Percentiles rank a stretch among this genome's conserved stretches.
Evolutionary conservation across 768 basidiomycete genomes (phyloP).

Genomic region (Russula emetica): DNA sequence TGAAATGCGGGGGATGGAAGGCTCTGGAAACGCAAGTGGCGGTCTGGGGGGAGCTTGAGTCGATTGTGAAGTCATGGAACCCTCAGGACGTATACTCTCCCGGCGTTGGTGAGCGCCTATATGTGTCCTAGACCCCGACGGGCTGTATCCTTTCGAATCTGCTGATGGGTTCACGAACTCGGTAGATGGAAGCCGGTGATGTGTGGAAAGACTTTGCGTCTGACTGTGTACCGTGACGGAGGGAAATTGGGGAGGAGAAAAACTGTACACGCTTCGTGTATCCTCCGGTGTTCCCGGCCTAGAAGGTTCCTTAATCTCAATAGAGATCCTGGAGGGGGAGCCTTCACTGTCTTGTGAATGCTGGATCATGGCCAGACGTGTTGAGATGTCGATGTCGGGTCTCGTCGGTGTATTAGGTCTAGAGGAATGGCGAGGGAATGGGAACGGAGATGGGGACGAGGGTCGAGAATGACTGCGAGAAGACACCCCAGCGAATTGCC

Average conservation of each 20-base stretch:
- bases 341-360: neutral
- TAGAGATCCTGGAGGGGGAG: neutral
- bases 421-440: neutral
- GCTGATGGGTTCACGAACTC: neutral
- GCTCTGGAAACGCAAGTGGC: neutral
- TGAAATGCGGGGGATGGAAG: neutral
- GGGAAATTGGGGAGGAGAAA: neutral
- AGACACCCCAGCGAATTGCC: neutral
- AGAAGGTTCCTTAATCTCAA: constrained; percentile 5
- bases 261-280: no score
- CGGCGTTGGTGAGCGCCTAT: neutral
- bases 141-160: neutral
- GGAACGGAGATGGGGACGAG: neutral
- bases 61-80: neutral
- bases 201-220: neutral
- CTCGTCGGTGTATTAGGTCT: neutral
- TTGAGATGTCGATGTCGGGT: neutral
- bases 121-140: neutral
- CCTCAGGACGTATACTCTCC: neutral
- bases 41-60: neutral
- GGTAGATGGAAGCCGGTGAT: neutral
- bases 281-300: neutral
- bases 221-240: neutral
- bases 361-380: neutral
- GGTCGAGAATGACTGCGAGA: neutral